Evolutionary conservation across 2,329 filamentous ascomycete species (phyloP).

Genomic region (Esteya vermicola): DNA sequence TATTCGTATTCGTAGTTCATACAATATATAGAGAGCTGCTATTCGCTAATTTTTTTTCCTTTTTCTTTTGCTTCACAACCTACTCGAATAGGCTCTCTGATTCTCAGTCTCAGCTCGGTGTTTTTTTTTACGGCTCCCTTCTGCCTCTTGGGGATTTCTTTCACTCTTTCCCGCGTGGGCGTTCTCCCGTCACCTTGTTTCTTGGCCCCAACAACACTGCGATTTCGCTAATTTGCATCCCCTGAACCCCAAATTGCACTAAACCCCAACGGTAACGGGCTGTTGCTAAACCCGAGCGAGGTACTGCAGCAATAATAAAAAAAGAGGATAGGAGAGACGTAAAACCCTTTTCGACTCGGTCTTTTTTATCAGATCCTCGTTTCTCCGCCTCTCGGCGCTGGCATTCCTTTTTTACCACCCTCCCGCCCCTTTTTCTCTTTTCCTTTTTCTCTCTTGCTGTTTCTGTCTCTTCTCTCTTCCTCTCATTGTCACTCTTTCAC

Average conservation of each 20-base stretch:
- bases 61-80: not conserved
- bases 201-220: not conserved
- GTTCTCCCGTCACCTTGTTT: no score
- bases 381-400: conserved; percentile 1
- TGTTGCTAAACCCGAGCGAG: not conserved
- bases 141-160: not conserved
- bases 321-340: no score
- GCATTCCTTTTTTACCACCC: not conserved
- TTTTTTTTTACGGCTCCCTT: not conserved
- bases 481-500: no score
- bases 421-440: not conserved
- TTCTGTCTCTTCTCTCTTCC: not conserved
- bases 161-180: no score
- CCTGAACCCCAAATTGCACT: not conserved
- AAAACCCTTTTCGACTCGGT: no score
- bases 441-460: not conserved
- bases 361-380: not conserved
- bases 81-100: not conserved
- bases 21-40: not conserved
- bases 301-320: not conserved
- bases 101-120: not conserved
- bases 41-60: no score
- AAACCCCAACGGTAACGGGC: not conserved
- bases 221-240: not conserved
- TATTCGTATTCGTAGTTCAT: no score